phyloP scores from a whole-genome alignment of 2,329 filamentous ascomycete species.

The Hypomyces perniciosus region DNA sequence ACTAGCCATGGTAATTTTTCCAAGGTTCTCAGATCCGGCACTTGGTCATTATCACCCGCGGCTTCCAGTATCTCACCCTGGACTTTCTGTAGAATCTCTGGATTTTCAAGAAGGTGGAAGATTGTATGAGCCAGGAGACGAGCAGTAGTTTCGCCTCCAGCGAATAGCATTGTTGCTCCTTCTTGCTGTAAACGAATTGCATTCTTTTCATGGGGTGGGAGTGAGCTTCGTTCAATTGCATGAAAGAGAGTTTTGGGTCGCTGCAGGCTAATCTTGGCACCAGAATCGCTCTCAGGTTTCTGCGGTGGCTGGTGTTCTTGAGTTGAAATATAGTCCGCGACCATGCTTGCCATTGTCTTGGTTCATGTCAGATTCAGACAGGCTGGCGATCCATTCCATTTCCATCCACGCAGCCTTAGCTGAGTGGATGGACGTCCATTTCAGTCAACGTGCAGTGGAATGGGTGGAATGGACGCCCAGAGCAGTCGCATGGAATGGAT shows the following conservation, averaged over 20 bases:
- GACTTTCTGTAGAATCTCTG: neutral
- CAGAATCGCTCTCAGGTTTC: neutral
- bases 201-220: neutral
- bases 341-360: neutral
- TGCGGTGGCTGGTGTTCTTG: neutral
- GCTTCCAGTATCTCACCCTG: neutral
- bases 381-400: no score
- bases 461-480: no score
- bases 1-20: conserved; percentile 3
- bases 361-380: neutral
- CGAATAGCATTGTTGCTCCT: neutral
- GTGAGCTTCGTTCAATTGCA: neutral
- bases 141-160: neutral
- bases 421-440: no score
- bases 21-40: neutral
- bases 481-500: no score
- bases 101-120: conserved; percentile 1
- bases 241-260: neutral
- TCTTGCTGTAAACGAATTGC: neutral
- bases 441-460: no score
- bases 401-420: no score
- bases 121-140: conserved; percentile 1
- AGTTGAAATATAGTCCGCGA: neutral
- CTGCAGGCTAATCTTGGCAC: neutral
- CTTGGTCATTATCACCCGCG: neutral